phyloP scores from a whole-genome alignment of 768 basidiomycete genomes.

The Mycena rebaudengoi region DNA sequence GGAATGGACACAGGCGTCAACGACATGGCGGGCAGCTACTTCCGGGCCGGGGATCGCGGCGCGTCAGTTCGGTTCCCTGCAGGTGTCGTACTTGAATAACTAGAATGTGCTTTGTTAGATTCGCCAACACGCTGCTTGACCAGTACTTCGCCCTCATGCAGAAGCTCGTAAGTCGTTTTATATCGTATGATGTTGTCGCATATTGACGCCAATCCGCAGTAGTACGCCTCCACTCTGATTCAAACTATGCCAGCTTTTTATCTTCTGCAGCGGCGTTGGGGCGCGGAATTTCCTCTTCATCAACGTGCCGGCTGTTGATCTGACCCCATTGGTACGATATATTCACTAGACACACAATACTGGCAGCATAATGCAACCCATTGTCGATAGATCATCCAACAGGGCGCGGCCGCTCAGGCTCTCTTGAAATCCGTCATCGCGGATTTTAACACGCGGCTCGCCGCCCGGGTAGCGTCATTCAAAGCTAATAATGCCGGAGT shows the following conservation, averaged over 20 bases:
- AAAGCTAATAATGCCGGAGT: conserved; percentile 55
- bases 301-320: conserved; percentile 50
- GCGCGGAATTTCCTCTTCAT: conserved; percentile 65
- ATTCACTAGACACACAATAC: neutral
- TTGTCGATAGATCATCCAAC: conserved; percentile 52
- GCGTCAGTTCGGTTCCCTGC: conserved; percentile 46
- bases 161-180: conserved; percentile 47
- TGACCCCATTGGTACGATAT: conserved; percentile 48
- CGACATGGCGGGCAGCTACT: conserved; percentile 68
- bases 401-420: conserved; percentile 48
- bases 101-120: conserved; percentile 36
- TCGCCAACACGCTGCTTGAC: conserved; percentile 56
- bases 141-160: conserved; percentile 61
- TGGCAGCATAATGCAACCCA: no score
- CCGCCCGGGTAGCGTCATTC: conserved; percentile 48
- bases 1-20: conserved; percentile 59
- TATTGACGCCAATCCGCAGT: conserved; percentile 36
- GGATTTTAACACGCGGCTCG: conserved; percentile 61
- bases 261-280: conserved; percentile 53
- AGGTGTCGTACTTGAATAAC: neutral
- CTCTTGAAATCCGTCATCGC: conserved; percentile 56
- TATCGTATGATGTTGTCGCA: neutral
- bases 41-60: conserved; percentile 52
- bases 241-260: conserved; percentile 9
- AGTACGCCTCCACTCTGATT: conserved; percentile 28